phyloP scores from a whole-genome alignment of 768 basidiomycete species.

The Mycena filopes region DNA sequence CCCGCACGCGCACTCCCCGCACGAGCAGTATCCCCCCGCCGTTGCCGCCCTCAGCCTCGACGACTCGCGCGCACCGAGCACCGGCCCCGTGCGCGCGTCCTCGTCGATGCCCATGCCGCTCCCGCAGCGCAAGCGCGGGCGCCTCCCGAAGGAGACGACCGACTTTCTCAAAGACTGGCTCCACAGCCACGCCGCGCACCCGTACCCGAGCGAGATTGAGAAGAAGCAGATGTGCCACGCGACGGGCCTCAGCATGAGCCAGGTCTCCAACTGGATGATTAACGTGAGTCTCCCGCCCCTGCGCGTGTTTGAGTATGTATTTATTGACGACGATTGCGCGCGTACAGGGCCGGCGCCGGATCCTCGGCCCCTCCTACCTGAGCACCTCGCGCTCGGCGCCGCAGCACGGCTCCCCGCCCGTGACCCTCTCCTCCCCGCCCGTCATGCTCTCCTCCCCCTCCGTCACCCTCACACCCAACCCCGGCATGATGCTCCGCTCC shows the following conservation, averaged over 20 bases:
- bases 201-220: conserved; percentile 91
- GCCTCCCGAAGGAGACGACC: conserved; percentile 90
- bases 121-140: conserved; percentile 82
- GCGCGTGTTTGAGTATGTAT: conserved; percentile 25
- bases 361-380: conserved; percentile 69
- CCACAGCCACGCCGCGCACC: conserved; percentile 88
- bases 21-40: conserved; percentile 26
- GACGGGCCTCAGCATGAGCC: conserved; percentile 88
- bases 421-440: conserved; percentile 21
- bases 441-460: conserved; percentile 25
- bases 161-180: conserved; percentile 91
- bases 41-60: conserved; percentile 42
- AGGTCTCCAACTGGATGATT: conserved; percentile 96
- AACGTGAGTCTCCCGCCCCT: conserved; percentile 58
- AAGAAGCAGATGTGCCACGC: conserved; percentile 90
- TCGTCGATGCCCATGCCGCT: conserved; percentile 61
- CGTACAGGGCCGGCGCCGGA: conserved; percentile 78
- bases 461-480: conserved; percentile 23
- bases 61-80: conserved; percentile 63
- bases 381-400: conserved; percentile 32
- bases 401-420: conserved; percentile 22
- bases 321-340: too few species aligned
- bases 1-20: conserved; percentile 3
- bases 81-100: too few species aligned
- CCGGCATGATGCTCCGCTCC: conserved; percentile 29